These are phyloP conservation scores for Aspergillus funiculosus DNA, from an alignment of 495 filamentous ascomycete species.

Conservation along the genomic window DNA sequence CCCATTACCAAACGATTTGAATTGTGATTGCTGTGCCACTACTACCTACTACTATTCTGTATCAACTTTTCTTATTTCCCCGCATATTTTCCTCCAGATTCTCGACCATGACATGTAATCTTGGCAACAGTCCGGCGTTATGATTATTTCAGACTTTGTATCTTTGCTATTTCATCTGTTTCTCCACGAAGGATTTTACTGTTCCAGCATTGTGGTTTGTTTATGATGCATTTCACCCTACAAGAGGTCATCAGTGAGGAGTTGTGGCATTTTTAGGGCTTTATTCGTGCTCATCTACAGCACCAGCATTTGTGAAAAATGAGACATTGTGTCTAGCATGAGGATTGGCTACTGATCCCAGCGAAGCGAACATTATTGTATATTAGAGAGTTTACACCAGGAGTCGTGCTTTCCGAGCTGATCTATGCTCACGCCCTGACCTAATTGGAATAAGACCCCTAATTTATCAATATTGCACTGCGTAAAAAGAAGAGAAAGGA, in stretches of 20 bases:
- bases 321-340: too few species aligned
- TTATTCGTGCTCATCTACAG: too few species aligned
- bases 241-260: slow-evolving; percentile 2
- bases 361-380: too few species aligned
- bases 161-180: background rate
- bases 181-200: background rate
- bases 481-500: too few species aligned
- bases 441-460: too few species aligned
- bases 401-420: too few species aligned
- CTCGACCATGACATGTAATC: background rate
- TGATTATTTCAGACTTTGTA: background rate
- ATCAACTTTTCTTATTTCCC: slow-evolving; percentile 7
- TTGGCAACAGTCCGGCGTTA: slow-evolving; percentile 6
- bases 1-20: slow-evolving; percentile 1
- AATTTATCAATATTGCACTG: too few species aligned
- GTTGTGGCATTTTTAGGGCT: slow-evolving; percentile 4
- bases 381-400: too few species aligned
- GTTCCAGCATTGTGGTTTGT: slow-evolving; percentile 6
- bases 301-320: too few species aligned
- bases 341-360: too few species aligned
- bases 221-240: slow-evolving; percentile 8
- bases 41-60: slow-evolving; percentile 1
- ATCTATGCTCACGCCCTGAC: too few species aligned
- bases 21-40: background rate
- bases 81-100: background rate